A percentile compares a stretch with the other conserved stretches of the same genome.
These are phyloP conservation scores for Lasiosphaeris hirsuta DNA, from an alignment of 495 filamentous ascomycete species.

Conservation along the genomic window DNA sequence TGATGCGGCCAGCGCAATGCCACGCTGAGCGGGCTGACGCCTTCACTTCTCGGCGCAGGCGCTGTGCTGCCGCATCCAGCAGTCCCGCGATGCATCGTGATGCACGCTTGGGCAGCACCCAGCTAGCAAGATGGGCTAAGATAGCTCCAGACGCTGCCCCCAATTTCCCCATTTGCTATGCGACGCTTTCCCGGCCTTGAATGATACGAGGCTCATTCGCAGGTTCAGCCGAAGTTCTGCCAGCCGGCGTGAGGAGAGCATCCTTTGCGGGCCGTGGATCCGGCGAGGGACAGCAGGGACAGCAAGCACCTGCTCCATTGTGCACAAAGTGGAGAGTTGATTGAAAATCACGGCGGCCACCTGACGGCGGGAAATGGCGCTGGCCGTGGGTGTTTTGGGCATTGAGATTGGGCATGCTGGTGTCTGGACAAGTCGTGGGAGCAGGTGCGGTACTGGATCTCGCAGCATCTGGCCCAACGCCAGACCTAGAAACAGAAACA, in stretches of 20 bases:
- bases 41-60: not conserved
- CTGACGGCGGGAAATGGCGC: not conserved
- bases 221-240: slow-evolving; percentile 19
- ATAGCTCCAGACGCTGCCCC: too few relatives aligned
- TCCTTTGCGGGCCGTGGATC: slow-evolving; percentile 18
- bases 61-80: not conserved
- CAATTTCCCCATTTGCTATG: too few relatives aligned
- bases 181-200: not conserved
- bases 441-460: too few relatives aligned
- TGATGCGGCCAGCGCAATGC: not conserved
- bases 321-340: slow-evolving; percentile 7
- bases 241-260: slow-evolving; percentile 8
- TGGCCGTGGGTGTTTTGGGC: not conserved
- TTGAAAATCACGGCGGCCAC: slow-evolving; percentile 6
- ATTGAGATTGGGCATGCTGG: not conserved
- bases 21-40: not conserved
- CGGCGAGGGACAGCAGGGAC: slow-evolving; percentile 7
- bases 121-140: too few relatives aligned
- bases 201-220: not conserved
- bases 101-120: not conserved
- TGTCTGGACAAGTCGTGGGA: not conserved
- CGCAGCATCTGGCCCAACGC: not conserved
- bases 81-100: slow-evolving; percentile 1
- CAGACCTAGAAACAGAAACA: not conserved
- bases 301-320: not conserved